Evolutionary conservation across 2,329 filamentous ascomycete genomes (phyloP), one percentile per base, ranked within the genome.

Genomic region (Xylariaceae sp.): DNA sequence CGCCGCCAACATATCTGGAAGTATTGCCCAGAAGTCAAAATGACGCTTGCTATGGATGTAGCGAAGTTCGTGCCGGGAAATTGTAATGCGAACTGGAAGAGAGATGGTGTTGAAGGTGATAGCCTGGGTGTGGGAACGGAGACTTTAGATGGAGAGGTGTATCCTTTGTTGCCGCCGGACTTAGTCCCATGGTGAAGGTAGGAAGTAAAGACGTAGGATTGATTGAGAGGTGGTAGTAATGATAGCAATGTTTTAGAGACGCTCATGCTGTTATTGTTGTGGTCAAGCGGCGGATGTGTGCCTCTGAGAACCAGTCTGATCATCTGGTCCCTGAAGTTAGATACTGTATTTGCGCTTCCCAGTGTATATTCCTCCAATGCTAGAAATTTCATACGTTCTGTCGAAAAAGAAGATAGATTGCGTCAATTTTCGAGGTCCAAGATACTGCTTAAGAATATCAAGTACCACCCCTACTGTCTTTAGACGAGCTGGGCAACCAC

Each of bases 21-120:
- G 28, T 82, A 82, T 63, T 82, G 80, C 54, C 80, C 80, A 1
- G 80, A 83, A 63, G 71, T 83, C 31, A 82, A 82, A 70, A 78
- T 82, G 72, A 80, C 74, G 42, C 63, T 83, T 28, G 67, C 69
- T 45, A 82, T 83, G 79, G 78, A 82, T 56, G 74, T 73, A 6
- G 77, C 75, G 41, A 69, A 73, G 54, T 79, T 72, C 54, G 73
- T 81, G 5, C 77, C 76, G 1, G 78, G 78, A 6, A 59, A 71
- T 7, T 81, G 77, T 56, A 65, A 71, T 34, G 60, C 65, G 5
- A 65, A 66, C 36, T 80, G 77, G 77, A 79, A 78, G 69, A 65
- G 75, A 42, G 63, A 67, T 47, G 22, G 7, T 28, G 4, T 28
- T 28, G 60, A 54, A 9, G 48, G 52, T 2, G 51, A 45, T 54